Evolutionary conservation across 2,329 filamentous ascomycete genomes (phyloP).

Genomic region (Aspergillus luchuensis): DNA sequence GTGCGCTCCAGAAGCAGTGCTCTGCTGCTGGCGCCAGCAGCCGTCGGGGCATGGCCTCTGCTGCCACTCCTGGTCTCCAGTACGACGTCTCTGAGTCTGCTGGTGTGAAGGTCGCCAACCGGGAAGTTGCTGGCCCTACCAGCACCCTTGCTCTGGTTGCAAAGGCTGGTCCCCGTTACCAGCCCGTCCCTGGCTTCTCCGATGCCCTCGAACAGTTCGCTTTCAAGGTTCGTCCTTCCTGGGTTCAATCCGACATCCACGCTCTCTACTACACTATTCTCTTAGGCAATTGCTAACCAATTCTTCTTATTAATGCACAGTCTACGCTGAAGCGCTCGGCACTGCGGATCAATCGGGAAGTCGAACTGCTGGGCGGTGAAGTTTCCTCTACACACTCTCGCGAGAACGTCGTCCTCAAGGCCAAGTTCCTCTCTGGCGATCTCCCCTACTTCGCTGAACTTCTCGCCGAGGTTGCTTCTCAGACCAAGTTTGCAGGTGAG

Average conservation of each 20-base stretch:
- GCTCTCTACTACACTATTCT: neutral
- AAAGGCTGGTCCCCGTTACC: conserved; percentile 91
- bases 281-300: conserved; percentile 15
- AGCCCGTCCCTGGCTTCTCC: conserved; percentile 84
- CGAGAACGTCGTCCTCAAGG: conserved; percentile 88
- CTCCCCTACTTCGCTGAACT: conserved; percentile 97
- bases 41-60: conserved; percentile 64
- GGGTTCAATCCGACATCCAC: conserved; percentile 23
- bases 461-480: conserved; percentile 83
- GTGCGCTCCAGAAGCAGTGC: conserved; percentile 62
- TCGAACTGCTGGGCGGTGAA: conserved; percentile 91
- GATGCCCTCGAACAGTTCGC: conserved; percentile 92
- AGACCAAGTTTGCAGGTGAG: conserved; percentile 79
- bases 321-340: conserved; percentile 81
- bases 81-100: conserved; percentile 85
- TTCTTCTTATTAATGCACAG: conserved; percentile 56
- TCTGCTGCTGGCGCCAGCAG: conserved; percentile 55
- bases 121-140: conserved; percentile 84
- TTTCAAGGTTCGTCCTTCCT: conserved; percentile 73
- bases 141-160: conserved; percentile 89
- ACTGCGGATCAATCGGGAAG: conserved; percentile 89
- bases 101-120: conserved; percentile 89
- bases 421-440: conserved; percentile 93
- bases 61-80: conserved; percentile 73
- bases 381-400: conserved; percentile 85